A percentile compares a stretch with the other conserved stretches of the same genome.
Evolutionary conservation across 495 filamentous ascomycete species (phyloP).

Genomic region (Penicillium paxilli): DNA sequence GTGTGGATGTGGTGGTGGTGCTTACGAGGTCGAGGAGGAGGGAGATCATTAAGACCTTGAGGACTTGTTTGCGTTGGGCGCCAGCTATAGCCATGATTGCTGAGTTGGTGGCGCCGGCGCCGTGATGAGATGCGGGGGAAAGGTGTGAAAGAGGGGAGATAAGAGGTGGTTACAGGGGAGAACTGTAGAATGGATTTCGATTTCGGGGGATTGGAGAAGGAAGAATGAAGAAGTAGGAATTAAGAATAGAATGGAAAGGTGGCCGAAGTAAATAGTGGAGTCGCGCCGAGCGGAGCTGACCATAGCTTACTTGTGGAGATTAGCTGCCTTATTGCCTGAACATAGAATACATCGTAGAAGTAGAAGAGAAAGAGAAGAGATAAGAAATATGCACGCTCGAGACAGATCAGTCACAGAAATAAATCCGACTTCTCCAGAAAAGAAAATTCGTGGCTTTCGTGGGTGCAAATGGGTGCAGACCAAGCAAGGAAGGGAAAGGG

Average conservation of each 20-base stretch:
- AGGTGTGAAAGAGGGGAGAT: background rate
- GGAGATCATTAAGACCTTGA: slow-evolving; percentile 76
- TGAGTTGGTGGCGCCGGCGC: no score
- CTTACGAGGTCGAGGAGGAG: slow-evolving; percentile 69
- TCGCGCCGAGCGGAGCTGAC: background rate
- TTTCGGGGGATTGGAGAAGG: no score
- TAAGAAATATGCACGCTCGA: slow-evolving; percentile 45
- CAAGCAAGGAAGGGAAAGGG: background rate
- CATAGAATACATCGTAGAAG: background rate
- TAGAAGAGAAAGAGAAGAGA: slow-evolving; percentile 6
- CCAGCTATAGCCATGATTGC: slow-evolving; percentile 38
- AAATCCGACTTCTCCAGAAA: no score
- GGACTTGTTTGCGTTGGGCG: slow-evolving; percentile 70
- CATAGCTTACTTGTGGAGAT: background rate
- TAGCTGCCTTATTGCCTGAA: background rate
- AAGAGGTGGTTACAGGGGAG: no score
- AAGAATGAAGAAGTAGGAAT: no score
- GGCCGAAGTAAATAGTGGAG: slow-evolving; percentile 9
- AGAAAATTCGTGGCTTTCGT: slow-evolving; percentile 50
- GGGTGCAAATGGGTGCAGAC: slow-evolving; percentile 6
- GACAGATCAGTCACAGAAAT: slow-evolving; percentile 15
- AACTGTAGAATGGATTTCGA: no score
- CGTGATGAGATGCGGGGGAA: no score
- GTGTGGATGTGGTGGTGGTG: background rate
- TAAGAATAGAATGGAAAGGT: background rate